Conservation (phyloP, 768 basidiomycete species). For the Podaxis rugospora region DNA sequence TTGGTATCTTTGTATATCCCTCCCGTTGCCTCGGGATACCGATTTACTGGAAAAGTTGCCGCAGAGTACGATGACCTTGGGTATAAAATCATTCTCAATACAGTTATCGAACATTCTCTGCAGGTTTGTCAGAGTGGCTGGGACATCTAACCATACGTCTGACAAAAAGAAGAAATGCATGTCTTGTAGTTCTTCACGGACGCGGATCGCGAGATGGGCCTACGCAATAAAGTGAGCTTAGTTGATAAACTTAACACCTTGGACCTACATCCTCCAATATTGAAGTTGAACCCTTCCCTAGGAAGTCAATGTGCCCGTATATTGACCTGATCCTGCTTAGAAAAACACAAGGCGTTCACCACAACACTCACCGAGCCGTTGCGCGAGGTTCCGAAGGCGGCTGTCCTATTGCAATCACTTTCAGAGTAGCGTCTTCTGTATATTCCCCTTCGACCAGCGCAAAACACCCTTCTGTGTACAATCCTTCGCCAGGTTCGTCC, state of each 20-base stretch:
- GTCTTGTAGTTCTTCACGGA: conserved; percentile 68
- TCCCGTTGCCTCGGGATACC: conserved; percentile 70
- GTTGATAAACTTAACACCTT: not conserved
- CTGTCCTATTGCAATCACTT: conserved; percentile 93
- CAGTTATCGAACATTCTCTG: conserved; percentile 87
- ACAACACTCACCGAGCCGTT: conserved; percentile 60
- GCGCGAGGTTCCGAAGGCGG: conserved; percentile 92
- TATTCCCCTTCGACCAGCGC: conserved; percentile 96
- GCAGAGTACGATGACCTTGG: conserved; percentile 86
- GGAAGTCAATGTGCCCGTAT: conserved; percentile 95
- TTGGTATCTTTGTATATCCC: conserved; percentile 81
- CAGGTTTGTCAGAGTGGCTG: conserved; percentile 74
- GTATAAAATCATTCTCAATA: conserved; percentile 81
- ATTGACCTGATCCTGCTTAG: conserved; percentile 56
- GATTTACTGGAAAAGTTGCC: conserved; percentile 92
- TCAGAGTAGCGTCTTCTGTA: conserved; percentile 83
- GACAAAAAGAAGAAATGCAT: conserved; percentile 91
- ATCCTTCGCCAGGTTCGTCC: conserved; percentile 90
- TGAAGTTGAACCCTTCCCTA: conserved; percentile 92
- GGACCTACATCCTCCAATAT: conserved; percentile 80
- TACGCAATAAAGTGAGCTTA: conserved; percentile 22
- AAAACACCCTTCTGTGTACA: conserved; percentile 96
- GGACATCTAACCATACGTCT: conserved; percentile 93
- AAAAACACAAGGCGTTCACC: not conserved
- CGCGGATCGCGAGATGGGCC: conserved; percentile 57